phyloP scores from a whole-genome alignment of 2,329 filamentous ascomycete species.

The Trichoderma breve region DNA sequence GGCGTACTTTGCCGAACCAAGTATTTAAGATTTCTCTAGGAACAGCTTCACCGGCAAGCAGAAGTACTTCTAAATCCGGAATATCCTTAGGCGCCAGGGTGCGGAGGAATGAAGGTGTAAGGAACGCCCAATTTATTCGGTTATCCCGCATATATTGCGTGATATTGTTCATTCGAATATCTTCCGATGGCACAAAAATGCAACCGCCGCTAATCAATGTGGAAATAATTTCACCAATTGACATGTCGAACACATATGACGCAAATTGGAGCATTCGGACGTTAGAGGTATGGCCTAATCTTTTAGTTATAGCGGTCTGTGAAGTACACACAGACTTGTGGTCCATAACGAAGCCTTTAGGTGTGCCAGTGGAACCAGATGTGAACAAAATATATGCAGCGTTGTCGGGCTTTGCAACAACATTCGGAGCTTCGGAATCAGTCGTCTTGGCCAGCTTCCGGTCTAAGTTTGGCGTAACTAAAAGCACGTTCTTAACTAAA shows the following conservation, averaged over 20 bases:
- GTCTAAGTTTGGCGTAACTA: conserved; percentile 9
- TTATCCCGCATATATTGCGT: neutral
- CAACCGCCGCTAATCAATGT: neutral
- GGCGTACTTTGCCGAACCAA: conserved; percentile 6
- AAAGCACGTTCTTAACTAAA: conserved; percentile 15
- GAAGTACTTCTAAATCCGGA: neutral
- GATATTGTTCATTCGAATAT: conserved; percentile 1
- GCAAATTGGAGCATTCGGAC: conserved; percentile 16
- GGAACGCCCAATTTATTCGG: neutral
- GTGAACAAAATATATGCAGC: conserved; percentile 6
- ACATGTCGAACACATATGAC: conserved; percentile 16
- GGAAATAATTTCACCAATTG: neutral
- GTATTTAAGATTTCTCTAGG: neutral
- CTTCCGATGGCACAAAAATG: conserved; percentile 4
- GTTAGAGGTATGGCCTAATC: neutral
- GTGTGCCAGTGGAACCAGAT: conserved; percentile 10
- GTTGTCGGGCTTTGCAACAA: neutral
- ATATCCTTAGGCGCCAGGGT: neutral
- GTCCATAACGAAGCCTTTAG: conserved; percentile 11
- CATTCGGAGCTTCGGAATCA: neutral
- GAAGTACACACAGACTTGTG: neutral
- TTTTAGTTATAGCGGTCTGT: neutral
- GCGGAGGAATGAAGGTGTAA: neutral
- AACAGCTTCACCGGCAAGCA: conserved; percentile 8
- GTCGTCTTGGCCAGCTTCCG: neutral